Conservation (phyloP, 2,329 filamentous ascomycete genomes). For the Neurospora crassa region DNA sequence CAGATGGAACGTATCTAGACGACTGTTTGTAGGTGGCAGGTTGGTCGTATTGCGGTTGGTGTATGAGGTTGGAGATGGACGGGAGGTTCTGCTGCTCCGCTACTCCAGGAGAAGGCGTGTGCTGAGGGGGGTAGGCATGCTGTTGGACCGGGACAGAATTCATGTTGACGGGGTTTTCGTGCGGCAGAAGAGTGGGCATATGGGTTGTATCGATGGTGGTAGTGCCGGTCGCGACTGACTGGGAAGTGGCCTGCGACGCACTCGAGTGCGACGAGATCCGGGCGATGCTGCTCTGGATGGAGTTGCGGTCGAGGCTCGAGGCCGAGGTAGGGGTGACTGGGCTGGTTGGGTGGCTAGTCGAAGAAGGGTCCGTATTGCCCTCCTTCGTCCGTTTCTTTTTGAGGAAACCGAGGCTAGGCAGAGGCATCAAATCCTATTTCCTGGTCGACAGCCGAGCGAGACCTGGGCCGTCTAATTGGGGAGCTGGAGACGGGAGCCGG, state of each 20-base stretch:
- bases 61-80: constrained; percentile 77
- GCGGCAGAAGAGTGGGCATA: not conserved
- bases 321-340: constrained; percentile 50
- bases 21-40: constrained; percentile 22
- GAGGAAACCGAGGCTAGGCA: constrained; percentile 77
- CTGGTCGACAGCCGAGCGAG: constrained; percentile 10
- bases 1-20: constrained; percentile 13
- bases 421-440: constrained; percentile 49
- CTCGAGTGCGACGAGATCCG: constrained; percentile 18
- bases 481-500: constrained; percentile 12
- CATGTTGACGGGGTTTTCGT: constrained; percentile 17
- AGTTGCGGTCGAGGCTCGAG: constrained; percentile 36
- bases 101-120: constrained; percentile 30
- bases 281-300: constrained; percentile 25
- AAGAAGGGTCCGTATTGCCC: constrained; percentile 60
- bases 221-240: constrained; percentile 18
- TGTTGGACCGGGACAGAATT: constrained; percentile 23
- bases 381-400: constrained; percentile 99
- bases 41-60: constrained; percentile 45
- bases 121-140: constrained; percentile 20
- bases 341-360: constrained; percentile 55
- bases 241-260: constrained; percentile 14
- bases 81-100: constrained; percentile 58
- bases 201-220: constrained; percentile 17
- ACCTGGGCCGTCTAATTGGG: constrained; percentile 18